These are phyloP conservation scores for Dovyalis caffra DNA, from an alignment of 345 rosid species.

Conservation along the genomic window DNA sequence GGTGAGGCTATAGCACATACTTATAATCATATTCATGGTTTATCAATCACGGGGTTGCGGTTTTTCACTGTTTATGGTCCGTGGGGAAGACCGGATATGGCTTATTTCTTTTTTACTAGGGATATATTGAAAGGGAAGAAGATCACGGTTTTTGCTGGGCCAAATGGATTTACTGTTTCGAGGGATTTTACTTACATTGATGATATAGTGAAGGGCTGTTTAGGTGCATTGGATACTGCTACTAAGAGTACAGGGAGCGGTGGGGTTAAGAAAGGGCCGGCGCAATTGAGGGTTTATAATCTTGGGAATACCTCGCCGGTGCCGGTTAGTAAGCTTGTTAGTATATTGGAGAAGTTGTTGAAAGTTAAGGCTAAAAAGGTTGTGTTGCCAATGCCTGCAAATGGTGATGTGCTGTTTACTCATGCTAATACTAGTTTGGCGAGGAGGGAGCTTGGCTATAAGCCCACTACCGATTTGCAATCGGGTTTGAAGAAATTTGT, in stretches of 20 bases:
- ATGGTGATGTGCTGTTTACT: conserved; percentile 36
- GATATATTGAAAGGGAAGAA: conserved; percentile 48
- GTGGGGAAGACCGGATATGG: conserved; percentile 58
- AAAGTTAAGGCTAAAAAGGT: conserved; percentile 35
- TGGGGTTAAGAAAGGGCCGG: conserved; percentile 29
- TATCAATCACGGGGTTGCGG: conserved; percentile 47
- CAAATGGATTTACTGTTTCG: conserved; percentile 36
- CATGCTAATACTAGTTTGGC: conserved; percentile 37
- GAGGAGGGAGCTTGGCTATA: conserved; percentile 30
- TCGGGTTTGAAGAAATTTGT: conserved; percentile 36
- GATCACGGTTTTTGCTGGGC: conserved; percentile 39
- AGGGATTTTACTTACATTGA: conserved; percentile 52
- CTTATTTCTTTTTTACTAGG: conserved; percentile 52
- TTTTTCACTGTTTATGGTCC: conserved; percentile 57
- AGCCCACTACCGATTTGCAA: conserved; percentile 28
- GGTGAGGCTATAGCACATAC: conserved; percentile 58
- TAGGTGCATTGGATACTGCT: conserved; percentile 36
- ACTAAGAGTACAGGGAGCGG: conserved; percentile 34
- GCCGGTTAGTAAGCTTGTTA: conserved; percentile 30
- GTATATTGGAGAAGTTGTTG: conserved; percentile 36
- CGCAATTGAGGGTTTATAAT: conserved; percentile 30
- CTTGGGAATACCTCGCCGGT: conserved; percentile 33
- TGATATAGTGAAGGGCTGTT: conserved; percentile 36
- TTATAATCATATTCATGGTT: conserved; percentile 50
- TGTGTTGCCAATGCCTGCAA: conserved; percentile 31